Base-by-base conservation (phyloP, 2,329 filamentous ascomycete species). In the Penicillium sp. region DNA sequence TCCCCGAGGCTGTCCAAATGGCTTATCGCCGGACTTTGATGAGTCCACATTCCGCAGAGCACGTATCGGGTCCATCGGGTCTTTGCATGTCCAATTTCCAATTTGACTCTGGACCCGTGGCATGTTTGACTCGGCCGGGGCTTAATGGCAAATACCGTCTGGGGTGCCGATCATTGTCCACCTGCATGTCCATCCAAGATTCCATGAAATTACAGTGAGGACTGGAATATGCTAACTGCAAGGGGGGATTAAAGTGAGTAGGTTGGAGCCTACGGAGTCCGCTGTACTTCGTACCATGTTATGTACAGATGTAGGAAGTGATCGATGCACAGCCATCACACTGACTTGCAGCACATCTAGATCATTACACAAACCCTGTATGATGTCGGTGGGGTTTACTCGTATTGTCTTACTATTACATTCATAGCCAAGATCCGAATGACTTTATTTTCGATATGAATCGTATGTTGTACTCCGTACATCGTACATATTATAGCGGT, bases 331-430 rank as follows among this genome's bases (percentile, higher is more conserved):
- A 56, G 54, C 36, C 35, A 36, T 53, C 60, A 55, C 58, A 53
- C 48, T 42, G 49, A 64, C 59, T 55, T 55, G 50, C 60, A 52
- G 42, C 39, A 38, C 51, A 51, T 57, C 38, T 43, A 19, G 51
- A 42, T 41, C n/a, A 45, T 38, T 59, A 60, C 63, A 57, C 53
- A 49, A 56, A 58, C 53, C 48, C 38, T 48, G 45, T 57, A 33
- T 27, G 43, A 45, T 48, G 5, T 48, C 52, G 35, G 52, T 25
- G 25, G 35, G 23, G 35, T 44, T 45, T 25, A 48, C 21, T 36
- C 15, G 29, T 35, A 25, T 35, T 23, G 6, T n/a, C 13, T 35
- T 35, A 13, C 19, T 49, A 49, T 38, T 49, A 6, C 4, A 13
- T 50, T 29, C 3, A 15, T 29, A 9, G 33, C 23, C 12, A 35